phyloP scores from a whole-genome alignment of 176 grass and related monocot genomes.

The Poa pratensis region DNA sequence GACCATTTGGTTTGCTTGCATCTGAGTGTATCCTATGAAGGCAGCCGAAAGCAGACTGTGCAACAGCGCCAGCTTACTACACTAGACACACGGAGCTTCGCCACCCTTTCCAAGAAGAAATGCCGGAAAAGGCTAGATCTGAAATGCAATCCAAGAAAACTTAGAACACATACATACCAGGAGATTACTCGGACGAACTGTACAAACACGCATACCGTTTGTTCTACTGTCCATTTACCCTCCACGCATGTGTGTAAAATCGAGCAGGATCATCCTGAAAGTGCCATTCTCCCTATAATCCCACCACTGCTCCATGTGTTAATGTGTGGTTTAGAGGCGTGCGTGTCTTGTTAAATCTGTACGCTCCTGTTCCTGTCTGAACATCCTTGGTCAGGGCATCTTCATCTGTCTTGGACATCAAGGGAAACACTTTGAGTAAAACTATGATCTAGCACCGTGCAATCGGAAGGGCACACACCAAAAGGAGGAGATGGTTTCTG shows the following conservation, averaged over 20 bases:
- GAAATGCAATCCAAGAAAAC: background rate
- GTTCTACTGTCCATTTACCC: background rate
- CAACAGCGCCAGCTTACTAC: background rate
- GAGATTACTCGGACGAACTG: background rate
- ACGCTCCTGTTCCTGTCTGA: constrained; percentile 37
- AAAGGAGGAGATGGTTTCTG: constrained; percentile 31
- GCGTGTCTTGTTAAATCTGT: background rate
- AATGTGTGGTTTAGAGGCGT: background rate
- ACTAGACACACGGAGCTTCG: background rate
- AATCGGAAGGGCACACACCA: background rate
- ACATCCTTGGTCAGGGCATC: background rate
- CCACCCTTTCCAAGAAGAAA: background rate
- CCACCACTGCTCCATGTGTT: constrained; percentile 19
- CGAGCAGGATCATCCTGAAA: constrained; percentile 3
- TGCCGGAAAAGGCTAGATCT: background rate
- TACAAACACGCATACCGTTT: background rate
- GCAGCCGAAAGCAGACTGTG: background rate
- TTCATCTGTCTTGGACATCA: constrained; percentile 52
- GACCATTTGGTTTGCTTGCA: constrained; percentile 36
- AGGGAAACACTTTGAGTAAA: constrained; percentile 57
- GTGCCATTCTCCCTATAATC: constrained; percentile 16
- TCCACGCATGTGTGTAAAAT: background rate
- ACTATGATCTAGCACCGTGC: constrained; percentile 29
- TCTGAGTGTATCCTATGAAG: background rate
- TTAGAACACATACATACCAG: background rate